phyloP scores from a whole-genome alignment of 2,329 filamentous ascomycete genomes.

The Aotearoamyces nothofagi region DNA sequence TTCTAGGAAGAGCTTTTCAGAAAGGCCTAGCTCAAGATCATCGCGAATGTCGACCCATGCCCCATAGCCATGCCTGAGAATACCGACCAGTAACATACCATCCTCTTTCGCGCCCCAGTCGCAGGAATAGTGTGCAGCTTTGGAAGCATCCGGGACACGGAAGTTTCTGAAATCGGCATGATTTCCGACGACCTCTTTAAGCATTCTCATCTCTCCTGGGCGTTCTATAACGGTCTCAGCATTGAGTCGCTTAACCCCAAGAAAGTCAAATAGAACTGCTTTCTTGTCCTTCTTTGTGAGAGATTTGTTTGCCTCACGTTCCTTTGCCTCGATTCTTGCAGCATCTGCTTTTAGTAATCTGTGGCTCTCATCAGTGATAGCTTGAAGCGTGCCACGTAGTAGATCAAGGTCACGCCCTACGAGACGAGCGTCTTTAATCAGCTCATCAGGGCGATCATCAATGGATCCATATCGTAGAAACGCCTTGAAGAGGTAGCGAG shows the following conservation, averaged over 20 bases:
- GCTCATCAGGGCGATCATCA: slow-evolving; percentile 74
- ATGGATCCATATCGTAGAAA: slow-evolving; percentile 86
- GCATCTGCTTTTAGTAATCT: slow-evolving; percentile 64
- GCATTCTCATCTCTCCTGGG: slow-evolving; percentile 72
- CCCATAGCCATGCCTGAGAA: slow-evolving; percentile 85
- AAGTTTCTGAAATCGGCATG: slow-evolving; percentile 62
- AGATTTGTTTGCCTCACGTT: slow-evolving; percentile 59
- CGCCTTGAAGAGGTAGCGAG: slow-evolving; percentile 77
- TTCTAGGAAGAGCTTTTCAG: slow-evolving; percentile 88
- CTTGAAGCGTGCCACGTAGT: slow-evolving; percentile 55
- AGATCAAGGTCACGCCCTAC: slow-evolving; percentile 70
- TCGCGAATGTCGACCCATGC: slow-evolving; percentile 93
- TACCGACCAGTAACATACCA: slow-evolving; percentile 91
- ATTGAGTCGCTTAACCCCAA: slow-evolving; percentile 86
- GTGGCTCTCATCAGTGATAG: slow-evolving; percentile 51
- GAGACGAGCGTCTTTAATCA: slow-evolving; percentile 76
- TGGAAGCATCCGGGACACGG: slow-evolving; percentile 79
- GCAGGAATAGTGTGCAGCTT: slow-evolving; percentile 81
- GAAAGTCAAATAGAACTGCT: slow-evolving; percentile 88
- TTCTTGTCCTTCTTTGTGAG: slow-evolving; percentile 96
- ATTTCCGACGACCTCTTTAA: slow-evolving; percentile 58
- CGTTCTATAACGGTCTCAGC: slow-evolving; percentile 90
- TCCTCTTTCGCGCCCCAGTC: slow-evolving; percentile 89
- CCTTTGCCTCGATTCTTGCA: slow-evolving; percentile 43
- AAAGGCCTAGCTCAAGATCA: slow-evolving; percentile 70